A percentile compares a stretch with the other conserved stretches of the same genome.
Evolutionary conservation across 352 stramenopile genomes (phyloP).

Genomic region (Thalassiosira livingstoniorum): DNA sequence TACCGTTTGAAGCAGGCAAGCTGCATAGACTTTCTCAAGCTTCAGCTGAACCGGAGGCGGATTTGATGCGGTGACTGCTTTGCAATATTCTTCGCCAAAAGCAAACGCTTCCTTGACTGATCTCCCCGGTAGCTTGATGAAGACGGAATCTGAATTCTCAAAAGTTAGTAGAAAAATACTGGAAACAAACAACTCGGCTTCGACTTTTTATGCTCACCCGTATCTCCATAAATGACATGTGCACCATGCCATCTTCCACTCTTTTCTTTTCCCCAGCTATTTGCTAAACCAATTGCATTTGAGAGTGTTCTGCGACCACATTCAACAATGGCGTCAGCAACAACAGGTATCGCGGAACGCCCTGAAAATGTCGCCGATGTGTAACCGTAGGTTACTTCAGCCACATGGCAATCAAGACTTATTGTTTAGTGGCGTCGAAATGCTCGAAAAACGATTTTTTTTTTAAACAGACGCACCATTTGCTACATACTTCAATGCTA

Average conservation of each 20-base stretch:
- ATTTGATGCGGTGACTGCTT: conserved; percentile 79
- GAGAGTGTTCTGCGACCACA: conserved; percentile 92
- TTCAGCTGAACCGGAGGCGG: conserved; percentile 84
- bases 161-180: too few species aligned
- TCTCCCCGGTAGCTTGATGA: conserved; percentile 95
- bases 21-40: conserved; percentile 85
- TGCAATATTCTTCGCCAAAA: conserved; percentile 86
- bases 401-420: too few species aligned
- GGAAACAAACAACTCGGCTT: too few species aligned
- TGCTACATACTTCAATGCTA: conserved; percentile 99
- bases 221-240: conserved; percentile 60
- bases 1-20: conserved; percentile 82
- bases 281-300: conserved; percentile 92
- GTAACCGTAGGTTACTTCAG: conserved; percentile 99
- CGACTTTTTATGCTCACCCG: too few species aligned
- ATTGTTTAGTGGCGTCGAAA: too few species aligned
- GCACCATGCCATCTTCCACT: conserved; percentile 80
- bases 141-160: conserved; percentile 99
- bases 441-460: too few species aligned
- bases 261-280: conserved; percentile 80
- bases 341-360: conserved; percentile 89
- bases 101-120: conserved; percentile 93
- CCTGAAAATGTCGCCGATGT: conserved; percentile 98
- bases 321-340: conserved; percentile 99
- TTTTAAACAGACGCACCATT: too few species aligned